A percentile compares a stretch with the other conserved stretches of the same genome.
phyloP scores from a whole-genome alignment of 768 basidiomycete genomes.

The Leccinum longicurvipes region DNA sequence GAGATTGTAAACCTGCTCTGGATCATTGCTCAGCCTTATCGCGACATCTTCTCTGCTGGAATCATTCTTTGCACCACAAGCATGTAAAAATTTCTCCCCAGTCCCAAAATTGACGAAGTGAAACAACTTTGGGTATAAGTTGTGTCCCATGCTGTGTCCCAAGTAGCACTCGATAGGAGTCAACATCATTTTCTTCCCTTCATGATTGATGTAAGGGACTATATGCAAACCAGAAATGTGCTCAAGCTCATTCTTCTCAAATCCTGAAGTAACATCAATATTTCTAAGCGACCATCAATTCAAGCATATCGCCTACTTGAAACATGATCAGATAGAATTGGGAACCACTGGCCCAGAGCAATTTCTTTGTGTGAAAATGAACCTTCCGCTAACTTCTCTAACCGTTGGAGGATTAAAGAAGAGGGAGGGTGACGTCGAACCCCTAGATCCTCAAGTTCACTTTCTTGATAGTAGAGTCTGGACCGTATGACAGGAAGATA shows the following conservation, averaged over 20 bases:
- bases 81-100: conserved; percentile 76
- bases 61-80: conserved; percentile 80
- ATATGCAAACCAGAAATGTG: conserved; percentile 54
- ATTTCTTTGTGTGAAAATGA: conserved; percentile 49
- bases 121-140: conserved; percentile 75
- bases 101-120: conserved; percentile 83
- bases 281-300: neutral
- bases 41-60: conserved; percentile 80
- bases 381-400: conserved; percentile 38
- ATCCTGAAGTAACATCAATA: conserved; percentile 40
- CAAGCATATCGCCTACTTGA: conserved; percentile 39
- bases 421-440: conserved; percentile 65
- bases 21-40: conserved; percentile 59
- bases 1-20: conserved; percentile 64
- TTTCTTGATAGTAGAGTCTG: conserved; percentile 39
- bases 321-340: conserved; percentile 55
- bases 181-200: conserved; percentile 37
- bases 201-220: conserved; percentile 51
- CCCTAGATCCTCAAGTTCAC: conserved; percentile 56
- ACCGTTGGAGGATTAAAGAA: conserved; percentile 47
- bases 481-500: conserved; percentile 67
- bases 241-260: conserved; percentile 50
- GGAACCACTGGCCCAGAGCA: conserved; percentile 59
- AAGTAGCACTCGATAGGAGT: conserved; percentile 68
- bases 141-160: conserved; percentile 42